Base-by-base conservation (phyloP, 2,329 filamentous ascomycete species). In the Polychaeton citri region DNA sequence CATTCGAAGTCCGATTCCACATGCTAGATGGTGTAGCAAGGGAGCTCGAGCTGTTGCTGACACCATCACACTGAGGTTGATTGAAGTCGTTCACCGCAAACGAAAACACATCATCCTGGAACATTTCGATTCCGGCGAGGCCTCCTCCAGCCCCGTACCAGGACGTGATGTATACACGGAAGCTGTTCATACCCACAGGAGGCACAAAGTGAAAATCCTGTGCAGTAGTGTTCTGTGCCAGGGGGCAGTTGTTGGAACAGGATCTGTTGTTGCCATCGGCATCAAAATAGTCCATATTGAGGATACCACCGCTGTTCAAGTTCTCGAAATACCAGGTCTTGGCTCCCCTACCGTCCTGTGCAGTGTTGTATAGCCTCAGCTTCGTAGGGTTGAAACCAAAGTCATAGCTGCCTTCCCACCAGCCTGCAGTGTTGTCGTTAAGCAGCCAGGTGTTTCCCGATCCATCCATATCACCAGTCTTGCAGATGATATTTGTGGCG, bases 141-240 rank as follows among this genome's bases (percentile, higher is more conserved):
- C 90, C 90, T 49, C 76, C 92, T 36, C 88, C 90, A 36, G 62
- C 62, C 21, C 90, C 90, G 57, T 92, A 95, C 73, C 80, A 96
- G 12, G 74, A 81, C 2, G 79, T 81, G 40, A 98, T 79, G 50
- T 93, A 82, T 36, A 98, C 71, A 42, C 79, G 75, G 58, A 98
- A 90, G 21, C 69, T 72, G 52, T 81, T 79, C 86, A 96, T 95
- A 36, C 84, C 85, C 43, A 98, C 77, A 5, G 62, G 60, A 53
- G 90, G 93, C 47, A 94, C 82, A 49, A 98, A 94, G 46, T 76
- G 72, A 54, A 96, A 98, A 51, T 98, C 90, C 57, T 95, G 87
- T 47, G 74, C 92, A 5, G 68, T 72, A 13, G 68, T 61, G 50
- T 84, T 75, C 41, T 65, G 47, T 43, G 81, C 85, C 33, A 98